phyloP scores from a whole-genome alignment of 23 red algal species.

The Agarophyton chilense region DNA sequence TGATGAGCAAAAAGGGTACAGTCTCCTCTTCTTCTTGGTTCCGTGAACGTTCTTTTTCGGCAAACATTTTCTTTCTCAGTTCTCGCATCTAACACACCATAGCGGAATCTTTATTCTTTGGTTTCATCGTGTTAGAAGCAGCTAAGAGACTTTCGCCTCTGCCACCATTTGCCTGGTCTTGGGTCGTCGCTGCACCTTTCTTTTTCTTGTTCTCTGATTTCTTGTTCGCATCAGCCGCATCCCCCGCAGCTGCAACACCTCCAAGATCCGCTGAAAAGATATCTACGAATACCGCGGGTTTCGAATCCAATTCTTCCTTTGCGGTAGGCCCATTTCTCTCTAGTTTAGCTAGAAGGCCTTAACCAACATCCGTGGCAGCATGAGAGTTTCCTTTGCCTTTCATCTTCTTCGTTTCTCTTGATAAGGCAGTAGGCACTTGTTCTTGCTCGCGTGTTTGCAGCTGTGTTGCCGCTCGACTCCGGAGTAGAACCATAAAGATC shows the following conservation, averaged over 20 bases:
- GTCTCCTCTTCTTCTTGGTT: conserved; percentile 48
- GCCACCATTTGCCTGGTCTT: conserved; percentile 52
- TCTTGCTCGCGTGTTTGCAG: conserved; percentile 33
- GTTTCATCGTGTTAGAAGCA: conserved; percentile 28
- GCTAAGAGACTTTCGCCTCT: conserved; percentile 17
- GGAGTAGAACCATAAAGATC: conserved; percentile 34
- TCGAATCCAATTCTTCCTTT: neutral
- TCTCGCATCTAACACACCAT: conserved; percentile 84
- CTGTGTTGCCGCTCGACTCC: neutral
- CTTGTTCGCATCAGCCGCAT: conserved; percentile 66
- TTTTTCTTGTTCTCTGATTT: conserved; percentile 95
- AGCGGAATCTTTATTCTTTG: conserved; percentile 94
- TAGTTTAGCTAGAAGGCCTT: conserved; percentile 66
- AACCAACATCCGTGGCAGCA: conserved; percentile 40
- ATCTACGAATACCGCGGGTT: neutral
- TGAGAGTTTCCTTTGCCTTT: conserved; percentile 34
- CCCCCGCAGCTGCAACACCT: conserved; percentile 9
- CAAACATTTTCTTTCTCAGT: conserved; percentile 50
- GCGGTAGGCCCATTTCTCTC: neutral
- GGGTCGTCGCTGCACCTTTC: conserved; percentile 56
- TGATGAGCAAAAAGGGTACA: conserved; percentile 94
- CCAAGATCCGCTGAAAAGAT: conserved; percentile 38
- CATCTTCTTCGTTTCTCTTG: conserved; percentile 72
- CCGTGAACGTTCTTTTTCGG: conserved; percentile 62
- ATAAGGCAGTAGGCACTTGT: conserved; percentile 1